Evolutionary conservation across 352 stramenopile genomes (phyloP).

Genomic region (Phytophthora sp.): DNA sequence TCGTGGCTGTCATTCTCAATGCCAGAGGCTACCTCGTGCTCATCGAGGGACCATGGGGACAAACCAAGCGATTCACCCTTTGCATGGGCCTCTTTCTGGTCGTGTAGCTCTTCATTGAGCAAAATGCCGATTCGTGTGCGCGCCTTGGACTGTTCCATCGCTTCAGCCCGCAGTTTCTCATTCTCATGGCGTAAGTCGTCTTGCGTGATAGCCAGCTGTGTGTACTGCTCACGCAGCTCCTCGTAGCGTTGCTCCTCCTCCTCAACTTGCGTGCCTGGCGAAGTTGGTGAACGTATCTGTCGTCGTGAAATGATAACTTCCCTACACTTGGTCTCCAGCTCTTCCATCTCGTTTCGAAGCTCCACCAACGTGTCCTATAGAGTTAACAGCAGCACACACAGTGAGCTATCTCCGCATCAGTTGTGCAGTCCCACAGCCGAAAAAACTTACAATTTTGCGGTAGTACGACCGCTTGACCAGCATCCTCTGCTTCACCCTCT

Average conservation of each 20-base stretch:
- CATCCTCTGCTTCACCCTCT: constrained; percentile 71
- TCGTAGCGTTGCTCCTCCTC: constrained; percentile 34
- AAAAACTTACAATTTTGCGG: constrained; percentile 66
- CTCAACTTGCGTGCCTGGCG: constrained; percentile 3
- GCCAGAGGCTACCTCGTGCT: neutral
- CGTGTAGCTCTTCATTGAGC: constrained; percentile 56
- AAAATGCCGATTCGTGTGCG: constrained; percentile 62
- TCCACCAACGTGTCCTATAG: constrained; percentile 61
- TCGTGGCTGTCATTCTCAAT: neutral
- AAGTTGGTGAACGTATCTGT: constrained; percentile 11
- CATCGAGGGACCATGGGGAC: neutral
- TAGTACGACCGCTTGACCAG: constrained; percentile 79
- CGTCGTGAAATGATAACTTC: constrained; percentile 36
- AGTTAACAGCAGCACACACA: neutral
- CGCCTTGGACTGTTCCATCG: constrained; percentile 67
- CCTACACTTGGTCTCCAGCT: constrained; percentile 57
- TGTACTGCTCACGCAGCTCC: constrained; percentile 52
- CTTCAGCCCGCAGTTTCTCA: constrained; percentile 46
- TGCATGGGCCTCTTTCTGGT: constrained; percentile 31
- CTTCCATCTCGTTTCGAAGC: constrained; percentile 51
- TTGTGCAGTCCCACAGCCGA: too few relatives aligned
- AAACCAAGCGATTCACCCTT: constrained; percentile 24
- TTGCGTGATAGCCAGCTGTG: constrained; percentile 58
- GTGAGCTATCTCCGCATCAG: too few relatives aligned
- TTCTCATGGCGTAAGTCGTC: constrained; percentile 65